Evolutionary conservation across 768 basidiomycete species (phyloP).

Genomic region (Candolleomyces eurysporus): DNA sequence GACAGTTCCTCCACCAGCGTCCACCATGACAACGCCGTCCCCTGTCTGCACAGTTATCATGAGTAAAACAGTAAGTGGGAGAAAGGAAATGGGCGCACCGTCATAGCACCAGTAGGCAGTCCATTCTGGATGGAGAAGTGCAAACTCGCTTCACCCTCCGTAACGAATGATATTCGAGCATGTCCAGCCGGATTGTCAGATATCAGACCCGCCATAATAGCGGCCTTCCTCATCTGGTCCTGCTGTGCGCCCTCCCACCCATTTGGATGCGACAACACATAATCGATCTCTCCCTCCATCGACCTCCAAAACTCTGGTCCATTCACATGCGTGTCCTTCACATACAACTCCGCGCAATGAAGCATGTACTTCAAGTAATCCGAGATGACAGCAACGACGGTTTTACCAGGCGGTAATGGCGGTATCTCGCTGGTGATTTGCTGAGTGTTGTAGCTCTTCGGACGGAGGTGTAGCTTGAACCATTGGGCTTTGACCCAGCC

Average conservation of each 20-base stretch:
- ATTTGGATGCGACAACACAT: constrained; percentile 57
- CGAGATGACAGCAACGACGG: constrained; percentile 37
- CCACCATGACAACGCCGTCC: constrained; percentile 49
- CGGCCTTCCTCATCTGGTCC: constrained; percentile 48
- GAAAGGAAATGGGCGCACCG: constrained; percentile 13
- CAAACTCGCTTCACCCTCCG: constrained; percentile 59
- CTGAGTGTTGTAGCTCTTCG: constrained; percentile 9
- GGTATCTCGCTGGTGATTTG: constrained; percentile 20
- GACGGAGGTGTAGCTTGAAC: constrained; percentile 40
- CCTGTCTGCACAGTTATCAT: constrained; percentile 27
- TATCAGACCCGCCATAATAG: constrained; percentile 49
- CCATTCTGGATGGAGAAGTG: constrained; percentile 50
- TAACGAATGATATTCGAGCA: constrained; percentile 47
- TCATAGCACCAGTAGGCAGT: constrained; percentile 31
- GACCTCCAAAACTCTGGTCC: constrained; percentile 44
- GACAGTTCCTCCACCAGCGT: constrained; percentile 60
- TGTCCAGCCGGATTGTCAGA: constrained; percentile 32
- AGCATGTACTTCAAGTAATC: constrained; percentile 51
- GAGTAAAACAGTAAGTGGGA: background rate
- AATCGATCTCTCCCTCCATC: constrained; percentile 40
- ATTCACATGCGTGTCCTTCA: constrained; percentile 41
- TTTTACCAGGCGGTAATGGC: constrained; percentile 39
- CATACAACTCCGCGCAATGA: constrained; percentile 40
- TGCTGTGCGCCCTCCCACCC: constrained; percentile 61
- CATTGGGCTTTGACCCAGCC: constrained; percentile 47